Percentiles rank a stretch among this genome's conserved stretches.
Evolutionary conservation across 2,329 filamentous ascomycete species (phyloP).

Genomic region (Elsinoe fawcettii): DNA sequence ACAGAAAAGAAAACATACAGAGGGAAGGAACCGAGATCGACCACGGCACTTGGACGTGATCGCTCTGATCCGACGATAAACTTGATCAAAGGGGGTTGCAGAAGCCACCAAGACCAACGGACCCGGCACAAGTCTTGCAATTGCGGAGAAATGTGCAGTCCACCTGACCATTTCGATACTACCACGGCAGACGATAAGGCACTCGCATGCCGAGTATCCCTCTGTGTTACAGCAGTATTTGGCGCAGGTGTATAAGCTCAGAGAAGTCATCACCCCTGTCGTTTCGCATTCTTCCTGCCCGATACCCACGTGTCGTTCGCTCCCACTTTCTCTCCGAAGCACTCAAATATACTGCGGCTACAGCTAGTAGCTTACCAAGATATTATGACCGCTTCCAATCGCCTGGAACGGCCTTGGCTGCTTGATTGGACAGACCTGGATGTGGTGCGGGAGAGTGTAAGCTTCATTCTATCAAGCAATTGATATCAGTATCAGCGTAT

Average conservation of each 20-base stretch:
- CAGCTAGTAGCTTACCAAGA: slow-evolving; percentile 8
- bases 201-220: neutral
- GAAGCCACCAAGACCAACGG: neutral
- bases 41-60: neutral
- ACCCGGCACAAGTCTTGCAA: neutral
- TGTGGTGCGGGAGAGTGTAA: neutral
- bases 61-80: neutral
- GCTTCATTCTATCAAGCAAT: neutral
- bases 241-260: neutral
- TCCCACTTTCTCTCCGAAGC: neutral
- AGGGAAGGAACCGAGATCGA: neutral
- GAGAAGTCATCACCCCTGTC: neutral
- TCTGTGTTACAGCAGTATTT: neutral
- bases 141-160: neutral
- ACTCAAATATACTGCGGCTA: slow-evolving; percentile 5
- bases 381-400: neutral
- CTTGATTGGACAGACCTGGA: neutral
- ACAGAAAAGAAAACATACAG: neutral
- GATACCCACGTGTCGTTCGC: neutral
- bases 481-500: neutral
- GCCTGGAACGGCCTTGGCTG: neutral
- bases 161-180: slow-evolving; percentile 2
- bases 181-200: neutral
- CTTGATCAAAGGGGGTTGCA: neutral
- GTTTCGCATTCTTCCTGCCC: neutral